Conservation (phyloP, 106 monocot genomes). For the Allium sativum region DNA sequence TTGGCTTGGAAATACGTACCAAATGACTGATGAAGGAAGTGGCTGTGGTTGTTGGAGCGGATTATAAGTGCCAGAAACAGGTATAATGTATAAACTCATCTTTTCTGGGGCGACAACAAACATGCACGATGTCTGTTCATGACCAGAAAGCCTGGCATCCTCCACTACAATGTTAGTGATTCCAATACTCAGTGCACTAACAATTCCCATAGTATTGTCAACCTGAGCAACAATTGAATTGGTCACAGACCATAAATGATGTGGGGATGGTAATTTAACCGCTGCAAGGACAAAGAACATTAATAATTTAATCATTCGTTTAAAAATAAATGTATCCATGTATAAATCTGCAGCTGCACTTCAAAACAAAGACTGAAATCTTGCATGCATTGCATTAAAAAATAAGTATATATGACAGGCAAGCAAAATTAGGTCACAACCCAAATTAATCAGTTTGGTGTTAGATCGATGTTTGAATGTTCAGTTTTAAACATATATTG, state of each 20-base stretch:
- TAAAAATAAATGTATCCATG: no score
- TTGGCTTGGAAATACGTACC: slow-evolving; percentile 82
- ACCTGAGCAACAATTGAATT: slow-evolving; percentile 71
- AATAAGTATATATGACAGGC: no score
- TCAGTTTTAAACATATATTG: no score
- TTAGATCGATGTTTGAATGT: no score
- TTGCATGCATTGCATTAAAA: background rate
- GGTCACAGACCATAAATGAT: slow-evolving; percentile 64
- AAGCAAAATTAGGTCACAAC: no score
- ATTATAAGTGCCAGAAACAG: slow-evolving; percentile 25
- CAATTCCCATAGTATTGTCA: slow-evolving; percentile 46
- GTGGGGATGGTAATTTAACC: slow-evolving; percentile 68
- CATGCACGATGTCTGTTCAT: slow-evolving; percentile 68
- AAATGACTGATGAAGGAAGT: slow-evolving; percentile 29
- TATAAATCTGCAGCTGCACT: no score
- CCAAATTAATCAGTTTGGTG: no score
- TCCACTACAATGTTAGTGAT: slow-evolving; percentile 64
- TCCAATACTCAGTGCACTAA: slow-evolving; percentile 50
- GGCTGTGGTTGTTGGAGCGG: slow-evolving; percentile 22
- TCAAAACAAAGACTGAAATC: background rate
- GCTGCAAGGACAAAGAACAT: slow-evolving; percentile 29
- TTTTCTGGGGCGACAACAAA: slow-evolving; percentile 73
- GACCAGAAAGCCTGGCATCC: slow-evolving; percentile 82
- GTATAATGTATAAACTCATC: slow-evolving; percentile 50
- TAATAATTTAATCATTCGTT: background rate